Percentiles rank a stretch among this genome's conserved stretches.
Evolutionary conservation across 1,284 basidiomycete species (phyloP).

Genomic region (Clitocybe nebularis): DNA sequence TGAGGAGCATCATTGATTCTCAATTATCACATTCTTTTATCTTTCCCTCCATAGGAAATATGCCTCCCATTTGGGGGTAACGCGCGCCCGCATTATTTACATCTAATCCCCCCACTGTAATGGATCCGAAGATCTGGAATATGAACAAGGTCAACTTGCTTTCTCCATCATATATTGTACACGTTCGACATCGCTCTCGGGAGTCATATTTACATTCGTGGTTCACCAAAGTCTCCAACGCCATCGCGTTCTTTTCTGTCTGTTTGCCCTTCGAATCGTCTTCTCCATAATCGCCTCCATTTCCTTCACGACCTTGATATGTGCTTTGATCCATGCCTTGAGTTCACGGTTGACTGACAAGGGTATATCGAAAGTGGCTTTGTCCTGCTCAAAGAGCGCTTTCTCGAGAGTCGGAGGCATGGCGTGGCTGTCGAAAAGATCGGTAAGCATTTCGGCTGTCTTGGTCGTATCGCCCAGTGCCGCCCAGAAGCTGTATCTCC

Average conservation of each 20-base stretch:
- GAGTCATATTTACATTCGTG: background rate
- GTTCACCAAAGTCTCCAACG: background rate
- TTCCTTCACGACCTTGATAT: background rate
- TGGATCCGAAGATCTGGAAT: too few species aligned
- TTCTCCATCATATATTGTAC: too few species aligned
- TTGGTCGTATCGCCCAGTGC: conserved; percentile 7
- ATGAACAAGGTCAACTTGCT: too few species aligned
- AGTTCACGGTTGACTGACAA: background rate
- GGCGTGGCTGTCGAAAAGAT: background rate
- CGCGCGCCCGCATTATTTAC: too few species aligned
- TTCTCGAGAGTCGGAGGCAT: background rate
- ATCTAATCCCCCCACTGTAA: too few species aligned
- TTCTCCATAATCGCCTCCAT: conserved; percentile 1
- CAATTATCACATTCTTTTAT: too few species aligned
- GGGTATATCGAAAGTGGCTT: background rate
- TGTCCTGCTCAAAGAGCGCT: background rate
- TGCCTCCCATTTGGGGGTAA: too few species aligned
- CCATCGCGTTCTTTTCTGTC: background rate
- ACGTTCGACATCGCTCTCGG: too few species aligned
- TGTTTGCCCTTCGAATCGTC: background rate
- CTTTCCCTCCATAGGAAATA: too few species aligned
- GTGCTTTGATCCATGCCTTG: background rate
- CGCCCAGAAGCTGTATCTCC: conserved; percentile 1
- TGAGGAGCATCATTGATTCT: background rate
- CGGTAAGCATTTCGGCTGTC: background rate